A percentile compares a stretch with the other conserved stretches of the same genome.
These are phyloP conservation scores for Cyclostephanos tholiformis DNA, from an alignment of 108 stramenopile genomes.

Conservation along the genomic window DNA sequence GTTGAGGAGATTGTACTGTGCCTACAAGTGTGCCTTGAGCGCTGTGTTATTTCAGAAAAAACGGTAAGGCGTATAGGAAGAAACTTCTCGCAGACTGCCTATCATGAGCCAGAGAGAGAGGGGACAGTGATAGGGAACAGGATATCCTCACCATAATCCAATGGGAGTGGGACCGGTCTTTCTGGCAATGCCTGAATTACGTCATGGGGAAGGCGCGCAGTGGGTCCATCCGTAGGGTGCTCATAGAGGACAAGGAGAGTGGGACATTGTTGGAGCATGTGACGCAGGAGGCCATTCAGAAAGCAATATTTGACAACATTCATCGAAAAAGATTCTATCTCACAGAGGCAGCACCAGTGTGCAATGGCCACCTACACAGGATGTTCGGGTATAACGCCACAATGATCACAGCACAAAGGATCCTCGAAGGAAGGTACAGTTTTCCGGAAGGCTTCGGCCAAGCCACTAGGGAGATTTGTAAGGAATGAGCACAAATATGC, in stretches of 20 bases:
- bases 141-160: slow-evolving; percentile 12
- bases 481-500: background rate
- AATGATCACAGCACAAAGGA: background rate
- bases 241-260: background rate
- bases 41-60: background rate
- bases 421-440: slow-evolving; percentile 5
- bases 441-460: background rate
- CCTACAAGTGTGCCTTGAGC: background rate
- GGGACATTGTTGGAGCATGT: background rate
- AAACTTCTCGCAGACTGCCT: background rate
- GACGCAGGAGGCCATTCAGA: background rate
- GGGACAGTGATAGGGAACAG: background rate
- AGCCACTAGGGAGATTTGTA: too few species aligned
- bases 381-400: slow-evolving; percentile 11
- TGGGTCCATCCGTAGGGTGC: background rate
- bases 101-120: background rate
- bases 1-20: background rate
- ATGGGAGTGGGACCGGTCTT: slow-evolving; percentile 15
- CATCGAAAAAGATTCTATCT: slow-evolving; percentile 6
- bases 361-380: background rate
- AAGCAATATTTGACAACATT: background rate
- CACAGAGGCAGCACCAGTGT: slow-evolving; percentile 17
- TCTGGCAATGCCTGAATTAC: too few species aligned
- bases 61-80: slow-evolving; percentile 1
- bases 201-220: too few species aligned